phyloP scores from a whole-genome alignment of 306 rosid genomes.

The Prunus mongolica region DNA sequence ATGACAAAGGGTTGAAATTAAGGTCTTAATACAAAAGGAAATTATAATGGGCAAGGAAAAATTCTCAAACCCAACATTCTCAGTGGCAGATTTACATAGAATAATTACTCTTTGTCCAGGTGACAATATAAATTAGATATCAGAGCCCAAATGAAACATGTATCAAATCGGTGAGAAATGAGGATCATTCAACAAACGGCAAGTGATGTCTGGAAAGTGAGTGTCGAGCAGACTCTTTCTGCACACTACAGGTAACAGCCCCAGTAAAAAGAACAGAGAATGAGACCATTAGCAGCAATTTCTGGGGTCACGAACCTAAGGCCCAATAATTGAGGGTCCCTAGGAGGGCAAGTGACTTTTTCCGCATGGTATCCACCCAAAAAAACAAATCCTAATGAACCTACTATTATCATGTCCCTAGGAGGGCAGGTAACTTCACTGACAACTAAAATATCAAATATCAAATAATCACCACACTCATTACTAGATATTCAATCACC shows the following conservation, averaged over 20 bases:
- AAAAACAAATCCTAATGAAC: neutral
- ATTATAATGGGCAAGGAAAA: no score
- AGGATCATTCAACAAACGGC: neutral
- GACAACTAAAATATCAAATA: neutral
- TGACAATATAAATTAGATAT: neutral
- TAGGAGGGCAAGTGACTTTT: neutral
- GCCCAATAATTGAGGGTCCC: neutral
- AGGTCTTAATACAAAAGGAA: neutral
- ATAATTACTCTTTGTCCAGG: neutral
- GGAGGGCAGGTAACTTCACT: neutral
- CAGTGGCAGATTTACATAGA: neutral
- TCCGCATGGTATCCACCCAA: neutral
- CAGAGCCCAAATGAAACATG: neutral
- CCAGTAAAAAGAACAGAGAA: neutral
- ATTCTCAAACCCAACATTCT: neutral
- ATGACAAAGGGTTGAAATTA: neutral
- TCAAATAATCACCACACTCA: neutral
- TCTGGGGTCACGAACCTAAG: neutral
- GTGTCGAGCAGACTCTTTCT: neutral
- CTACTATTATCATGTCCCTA: neutral
- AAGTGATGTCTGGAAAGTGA: neutral
- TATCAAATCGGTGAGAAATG: neutral
- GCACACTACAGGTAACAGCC: neutral
- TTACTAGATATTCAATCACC: neutral
- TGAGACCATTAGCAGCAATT: neutral